Conservation (phyloP, 192 early-diverging fungal species). For the Mortierella claussenii region DNA sequence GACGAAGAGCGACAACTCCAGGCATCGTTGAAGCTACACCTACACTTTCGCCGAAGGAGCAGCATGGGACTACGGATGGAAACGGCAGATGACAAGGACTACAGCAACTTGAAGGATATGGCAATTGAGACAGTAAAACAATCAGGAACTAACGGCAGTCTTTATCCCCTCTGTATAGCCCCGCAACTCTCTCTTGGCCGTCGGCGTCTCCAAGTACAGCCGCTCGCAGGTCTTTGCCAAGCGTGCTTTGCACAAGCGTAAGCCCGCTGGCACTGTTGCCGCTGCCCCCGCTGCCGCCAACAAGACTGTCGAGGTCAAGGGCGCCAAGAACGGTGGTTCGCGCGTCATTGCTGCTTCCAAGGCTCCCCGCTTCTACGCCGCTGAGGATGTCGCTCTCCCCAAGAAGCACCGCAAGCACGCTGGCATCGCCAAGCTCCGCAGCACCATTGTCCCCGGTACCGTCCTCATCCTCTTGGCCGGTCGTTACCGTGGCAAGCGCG, state of each 20-base stretch:
- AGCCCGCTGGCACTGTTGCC: constrained; percentile 70
- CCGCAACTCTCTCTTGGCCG: constrained; percentile 85
- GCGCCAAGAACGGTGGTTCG: constrained; percentile 85
- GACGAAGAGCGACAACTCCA: too few species aligned
- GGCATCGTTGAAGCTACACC: too few species aligned
- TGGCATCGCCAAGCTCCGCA: constrained; percentile 80
- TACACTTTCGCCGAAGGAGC: too few species aligned
- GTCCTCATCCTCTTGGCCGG: constrained; percentile 94
- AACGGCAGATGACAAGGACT: too few species aligned
- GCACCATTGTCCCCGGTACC: constrained; percentile 96
- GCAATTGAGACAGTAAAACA: too few species aligned
- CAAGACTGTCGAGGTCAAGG: constrained; percentile 78
- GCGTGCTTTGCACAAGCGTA: constrained; percentile 91
- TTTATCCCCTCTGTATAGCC: constrained; percentile 64
- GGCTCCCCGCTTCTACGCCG: constrained; percentile 83
- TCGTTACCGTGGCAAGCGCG: constrained; percentile 98
- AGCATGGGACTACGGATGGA: too few species aligned
- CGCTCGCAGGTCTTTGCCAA: constrained; percentile 86
- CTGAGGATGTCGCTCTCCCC: constrained; percentile 83
- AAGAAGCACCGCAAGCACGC: constrained; percentile 84
- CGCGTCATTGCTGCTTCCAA: constrained; percentile 77
- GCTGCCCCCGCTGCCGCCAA: constrained; percentile 61
- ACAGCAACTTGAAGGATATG: too few species aligned
- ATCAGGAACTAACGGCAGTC: too few species aligned
- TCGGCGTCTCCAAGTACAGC: constrained; percentile 85